Percentiles rank a stretch among this genome's conserved stretches.
phyloP scores from a whole-genome alignment of 331 rosid species.

The Acacia pycnantha region DNA sequence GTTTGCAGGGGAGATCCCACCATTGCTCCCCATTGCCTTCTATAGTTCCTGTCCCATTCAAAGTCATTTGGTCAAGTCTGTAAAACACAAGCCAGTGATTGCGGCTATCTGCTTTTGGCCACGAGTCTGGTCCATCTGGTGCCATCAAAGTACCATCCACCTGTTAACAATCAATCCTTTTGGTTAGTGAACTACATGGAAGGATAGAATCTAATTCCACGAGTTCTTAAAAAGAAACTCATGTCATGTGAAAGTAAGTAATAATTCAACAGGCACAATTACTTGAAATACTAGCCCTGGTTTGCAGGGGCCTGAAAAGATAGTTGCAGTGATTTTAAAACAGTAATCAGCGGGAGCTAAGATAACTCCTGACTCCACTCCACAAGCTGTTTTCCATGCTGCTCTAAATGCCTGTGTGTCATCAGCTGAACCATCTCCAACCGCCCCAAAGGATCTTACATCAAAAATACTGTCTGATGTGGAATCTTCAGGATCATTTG shows the following conservation, averaged over 20 bases:
- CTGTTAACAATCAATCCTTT: conserved; percentile 36
- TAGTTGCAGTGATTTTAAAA: conserved; percentile 81
- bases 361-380: conserved; percentile 65
- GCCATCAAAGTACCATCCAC: conserved; percentile 85
- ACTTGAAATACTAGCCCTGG: conserved; percentile 93
- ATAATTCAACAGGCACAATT: conserved; percentile 26
- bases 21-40: conserved; percentile 97
- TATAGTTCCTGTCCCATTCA: conserved; percentile 82
- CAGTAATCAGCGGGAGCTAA: conserved; percentile 54
- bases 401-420: conserved; percentile 71
- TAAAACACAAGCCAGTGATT: conserved; percentile 94
- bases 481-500: conserved; percentile 46
- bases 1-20: conserved; percentile 99
- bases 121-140: conserved; percentile 86
- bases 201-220: neutral
- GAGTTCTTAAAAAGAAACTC: neutral
- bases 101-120: conserved; percentile 77
- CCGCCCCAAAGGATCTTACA: conserved; percentile 73
- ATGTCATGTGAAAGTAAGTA: neutral
- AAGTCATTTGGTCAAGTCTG: conserved; percentile 69
- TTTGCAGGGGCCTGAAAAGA: conserved; percentile 92
- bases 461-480: conserved; percentile 49
- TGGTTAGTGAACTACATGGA: neutral
- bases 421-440: conserved; percentile 85
- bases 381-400: conserved; percentile 97